A percentile compares a stretch with the other conserved stretches of the same genome.
These are phyloP conservation scores for Iris pallida DNA, from an alignment of 116 monocot species.

Conservation along the genomic window DNA sequence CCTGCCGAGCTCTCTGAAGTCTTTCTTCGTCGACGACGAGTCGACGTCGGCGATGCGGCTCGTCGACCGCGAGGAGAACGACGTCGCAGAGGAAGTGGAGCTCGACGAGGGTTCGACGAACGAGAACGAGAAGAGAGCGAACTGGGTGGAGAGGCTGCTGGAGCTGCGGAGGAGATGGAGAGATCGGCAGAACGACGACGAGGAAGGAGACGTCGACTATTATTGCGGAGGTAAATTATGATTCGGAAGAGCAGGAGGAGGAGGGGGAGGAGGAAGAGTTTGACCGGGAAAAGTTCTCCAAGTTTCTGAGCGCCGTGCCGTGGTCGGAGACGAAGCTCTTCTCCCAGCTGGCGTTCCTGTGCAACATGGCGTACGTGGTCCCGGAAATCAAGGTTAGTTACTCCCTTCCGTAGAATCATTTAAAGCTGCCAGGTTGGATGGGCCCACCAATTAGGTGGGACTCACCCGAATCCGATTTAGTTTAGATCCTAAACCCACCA, in stretches of 20 bases:
- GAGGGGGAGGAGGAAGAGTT: constrained; percentile 26
- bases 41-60: background rate
- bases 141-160: constrained; percentile 61
- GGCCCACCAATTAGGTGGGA: too few relatives aligned
- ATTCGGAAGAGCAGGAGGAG: constrained; percentile 25
- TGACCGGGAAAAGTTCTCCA: constrained; percentile 44
- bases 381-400: constrained; percentile 47
- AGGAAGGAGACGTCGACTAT: constrained; percentile 8
- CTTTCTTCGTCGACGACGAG: constrained; percentile 19
- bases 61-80: constrained; percentile 6
- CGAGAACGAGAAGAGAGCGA: constrained; percentile 23
- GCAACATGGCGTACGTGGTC: constrained; percentile 75
- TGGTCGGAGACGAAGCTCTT: constrained; percentile 58
- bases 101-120: background rate
- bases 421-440: too few relatives aligned
- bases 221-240: constrained; percentile 56
- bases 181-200: constrained; percentile 19
- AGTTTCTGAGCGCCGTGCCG: constrained; percentile 28
- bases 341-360: constrained; percentile 71
- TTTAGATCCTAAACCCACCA: too few relatives aligned
- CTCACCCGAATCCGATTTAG: too few relatives aligned
- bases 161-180: constrained; percentile 56
- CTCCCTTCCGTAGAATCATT: too few relatives aligned
- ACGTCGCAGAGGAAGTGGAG: background rate
- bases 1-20: constrained; percentile 2